These are phyloP conservation scores for Brassica incana DNA, from an alignment of 345 rosid genomes.

Conservation along the genomic window DNA sequence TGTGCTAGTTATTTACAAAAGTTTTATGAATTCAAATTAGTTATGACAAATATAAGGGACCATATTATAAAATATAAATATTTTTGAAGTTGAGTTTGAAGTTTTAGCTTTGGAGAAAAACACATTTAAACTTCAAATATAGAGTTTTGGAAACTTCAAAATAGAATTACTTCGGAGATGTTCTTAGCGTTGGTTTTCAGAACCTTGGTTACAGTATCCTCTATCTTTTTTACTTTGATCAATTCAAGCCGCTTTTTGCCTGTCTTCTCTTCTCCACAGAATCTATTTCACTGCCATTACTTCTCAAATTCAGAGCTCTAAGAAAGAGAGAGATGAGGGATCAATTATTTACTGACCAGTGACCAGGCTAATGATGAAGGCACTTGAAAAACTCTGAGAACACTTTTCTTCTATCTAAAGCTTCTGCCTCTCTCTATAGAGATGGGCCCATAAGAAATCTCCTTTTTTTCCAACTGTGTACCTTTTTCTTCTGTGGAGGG, in stretches of 20 bases:
- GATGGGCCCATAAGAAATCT: conserved; percentile 33
- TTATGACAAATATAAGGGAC: no score
- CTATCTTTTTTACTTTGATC: background rate
- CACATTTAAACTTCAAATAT: no score
- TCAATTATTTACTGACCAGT: conserved; percentile 11
- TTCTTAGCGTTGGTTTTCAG: no score
- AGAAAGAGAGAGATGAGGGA: conserved; percentile 18
- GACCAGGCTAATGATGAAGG: conserved; percentile 35
- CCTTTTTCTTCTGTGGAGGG: conserved; percentile 2
- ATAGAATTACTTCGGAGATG: no score
- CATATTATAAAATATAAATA: no score
- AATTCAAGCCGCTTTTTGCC: background rate
- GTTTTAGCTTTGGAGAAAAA: no score
- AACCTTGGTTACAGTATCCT: background rate
- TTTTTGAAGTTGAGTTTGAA: no score
- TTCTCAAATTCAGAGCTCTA: conserved; percentile 40
- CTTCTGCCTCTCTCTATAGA: conserved; percentile 15
- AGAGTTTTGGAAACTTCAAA: no score
- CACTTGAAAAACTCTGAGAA: conserved; percentile 30
- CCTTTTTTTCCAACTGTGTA: conserved; percentile 27
- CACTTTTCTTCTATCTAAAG: conserved; percentile 43
- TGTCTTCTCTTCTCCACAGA: background rate
- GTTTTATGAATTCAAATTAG: no score
- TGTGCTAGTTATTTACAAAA: no score
- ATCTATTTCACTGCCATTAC: conserved; percentile 22